phyloP scores from a whole-genome alignment of 2,329 filamentous ascomycete genomes.

The Botrytis byssoidea region DNA sequence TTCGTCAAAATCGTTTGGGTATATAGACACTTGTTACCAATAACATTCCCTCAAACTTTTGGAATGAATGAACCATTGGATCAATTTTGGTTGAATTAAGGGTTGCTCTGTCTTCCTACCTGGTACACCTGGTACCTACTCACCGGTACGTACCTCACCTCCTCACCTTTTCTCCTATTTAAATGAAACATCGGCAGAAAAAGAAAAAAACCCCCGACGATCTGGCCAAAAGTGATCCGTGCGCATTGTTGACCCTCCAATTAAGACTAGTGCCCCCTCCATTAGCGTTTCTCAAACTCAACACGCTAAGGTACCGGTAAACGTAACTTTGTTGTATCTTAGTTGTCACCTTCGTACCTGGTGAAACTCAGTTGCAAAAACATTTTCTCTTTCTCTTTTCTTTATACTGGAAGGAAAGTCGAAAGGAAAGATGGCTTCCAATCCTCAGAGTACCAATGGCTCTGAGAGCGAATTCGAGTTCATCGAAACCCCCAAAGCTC shows the following conservation, averaged over 20 bases:
- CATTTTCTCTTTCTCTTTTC: constrained; percentile 20
- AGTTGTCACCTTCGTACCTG: constrained; percentile 6
- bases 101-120: background rate
- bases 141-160: background rate
- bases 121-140: background rate
- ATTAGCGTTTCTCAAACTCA: constrained; percentile 7
- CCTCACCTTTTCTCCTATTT: background rate
- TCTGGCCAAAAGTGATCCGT: background rate
- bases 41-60: background rate
- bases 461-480: constrained; percentile 63
- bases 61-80: background rate
- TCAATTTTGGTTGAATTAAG: background rate
- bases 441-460: constrained; percentile 48
- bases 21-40: no score
- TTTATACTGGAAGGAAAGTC: constrained; percentile 23
- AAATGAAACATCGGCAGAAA: background rate
- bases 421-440: constrained; percentile 47
- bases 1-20: background rate
- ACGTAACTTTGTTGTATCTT: constrained; percentile 6
- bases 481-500: constrained; percentile 55
- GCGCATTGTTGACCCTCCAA: background rate
- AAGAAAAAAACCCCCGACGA: background rate
- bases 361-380: constrained; percentile 11
- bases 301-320: background rate
- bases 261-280: background rate